phyloP scores from a whole-genome alignment of 1,139 yeast genomes.

The Scheffersomyces insectosa region DNA sequence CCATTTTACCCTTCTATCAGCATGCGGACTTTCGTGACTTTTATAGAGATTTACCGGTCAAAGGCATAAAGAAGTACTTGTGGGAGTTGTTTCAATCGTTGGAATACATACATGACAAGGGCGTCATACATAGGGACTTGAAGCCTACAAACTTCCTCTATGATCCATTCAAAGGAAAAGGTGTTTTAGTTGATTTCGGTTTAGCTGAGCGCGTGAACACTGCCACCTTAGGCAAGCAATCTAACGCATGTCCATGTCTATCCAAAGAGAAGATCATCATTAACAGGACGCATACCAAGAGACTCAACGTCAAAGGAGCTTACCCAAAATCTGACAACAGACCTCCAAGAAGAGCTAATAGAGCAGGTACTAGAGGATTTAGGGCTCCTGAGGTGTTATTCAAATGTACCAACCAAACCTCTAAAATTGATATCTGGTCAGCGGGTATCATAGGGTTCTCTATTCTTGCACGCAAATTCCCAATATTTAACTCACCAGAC shows the following conservation, averaged over 20 bases:
- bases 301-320: conserved; percentile 56
- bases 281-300: conserved; percentile 29
- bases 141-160: conserved; percentile 88
- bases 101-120: conserved; percentile 71
- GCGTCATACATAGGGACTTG: conserved; percentile 84
- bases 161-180: conserved; percentile 72
- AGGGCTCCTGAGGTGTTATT: conserved; percentile 92
- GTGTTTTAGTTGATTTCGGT: conserved; percentile 91
- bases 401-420: conserved; percentile 82
- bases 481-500: conserved; percentile 83
- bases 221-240: conserved; percentile 11
- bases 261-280: conserved; percentile 15
- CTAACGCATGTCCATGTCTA: conserved; percentile 20
- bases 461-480: conserved; percentile 71
- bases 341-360: conserved; percentile 88
- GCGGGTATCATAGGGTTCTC: conserved; percentile 86
- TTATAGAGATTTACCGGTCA: conserved; percentile 74
- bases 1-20: conserved; percentile 86
- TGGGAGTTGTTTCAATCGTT: conserved; percentile 76
- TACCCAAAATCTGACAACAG: conserved; percentile 81
- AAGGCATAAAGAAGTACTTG: conserved; percentile 80
- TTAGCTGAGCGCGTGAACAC: conserved; percentile 61
- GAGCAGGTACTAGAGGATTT: conserved; percentile 98
- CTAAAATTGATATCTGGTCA: conserved; percentile 88
- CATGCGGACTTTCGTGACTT: conserved; percentile 91